Percentiles rank a stretch among this genome's conserved stretches.
Conservation (phyloP, 2,329 filamentous ascomycete genomes). For the Trichoderma guizhouense region DNA sequence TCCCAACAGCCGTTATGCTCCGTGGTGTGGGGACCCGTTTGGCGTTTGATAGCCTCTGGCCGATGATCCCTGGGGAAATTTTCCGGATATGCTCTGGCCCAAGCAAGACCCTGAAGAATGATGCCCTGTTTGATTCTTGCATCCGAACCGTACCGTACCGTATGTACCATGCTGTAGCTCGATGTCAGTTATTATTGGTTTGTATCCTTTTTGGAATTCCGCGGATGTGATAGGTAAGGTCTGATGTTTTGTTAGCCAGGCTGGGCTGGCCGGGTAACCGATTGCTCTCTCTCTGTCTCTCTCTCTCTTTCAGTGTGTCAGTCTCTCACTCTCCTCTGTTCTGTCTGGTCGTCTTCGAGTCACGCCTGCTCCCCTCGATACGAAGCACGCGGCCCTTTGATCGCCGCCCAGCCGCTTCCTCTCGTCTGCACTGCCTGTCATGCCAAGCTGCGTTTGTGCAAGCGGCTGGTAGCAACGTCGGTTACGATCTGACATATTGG, state of each 20-base stretch:
- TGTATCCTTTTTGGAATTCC: neutral
- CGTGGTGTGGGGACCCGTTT: constrained; percentile 7
- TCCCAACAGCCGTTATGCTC: constrained; percentile 4
- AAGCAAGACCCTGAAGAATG: neutral
- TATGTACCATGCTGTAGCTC: neutral
- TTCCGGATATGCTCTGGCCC: constrained; percentile 5
- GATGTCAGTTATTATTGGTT: neutral
- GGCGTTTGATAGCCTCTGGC: constrained; percentile 7
- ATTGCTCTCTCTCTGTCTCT: neutral
- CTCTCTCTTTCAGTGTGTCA: neutral
- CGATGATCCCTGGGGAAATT: constrained; percentile 13
- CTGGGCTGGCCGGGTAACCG: neutral
- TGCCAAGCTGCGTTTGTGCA: constrained; percentile 6
- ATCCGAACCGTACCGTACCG: neutral
- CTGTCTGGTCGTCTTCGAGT: neutral
- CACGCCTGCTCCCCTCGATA: neutral
- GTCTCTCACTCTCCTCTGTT: neutral
- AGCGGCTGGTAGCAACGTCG: neutral
- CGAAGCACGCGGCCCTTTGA: neutral
- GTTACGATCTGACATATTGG: neutral
- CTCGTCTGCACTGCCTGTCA: neutral
- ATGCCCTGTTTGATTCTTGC: neutral
- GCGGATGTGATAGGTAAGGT: neutral
- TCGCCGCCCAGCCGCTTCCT: neutral
- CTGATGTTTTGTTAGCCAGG: neutral